Base-by-base conservation (phyloP, 371 early-diverging fungal species). In the Fennellomyces sp. region DNA sequence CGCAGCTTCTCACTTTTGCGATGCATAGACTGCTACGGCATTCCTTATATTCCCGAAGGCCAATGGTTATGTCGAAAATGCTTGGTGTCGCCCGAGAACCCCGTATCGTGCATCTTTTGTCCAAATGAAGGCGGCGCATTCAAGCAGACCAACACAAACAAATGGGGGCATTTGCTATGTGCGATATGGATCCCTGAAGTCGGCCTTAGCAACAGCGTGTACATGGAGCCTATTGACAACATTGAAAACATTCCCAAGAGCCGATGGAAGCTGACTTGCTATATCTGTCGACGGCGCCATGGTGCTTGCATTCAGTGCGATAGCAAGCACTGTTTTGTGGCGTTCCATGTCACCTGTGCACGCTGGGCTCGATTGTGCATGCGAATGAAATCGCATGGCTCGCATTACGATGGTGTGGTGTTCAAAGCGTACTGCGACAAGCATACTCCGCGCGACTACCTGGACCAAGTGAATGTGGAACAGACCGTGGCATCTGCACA, bases 51-150 rank as follows among this genome's bases (percentile, higher is more conserved):
- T 51, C 99, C 99, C 23, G 99, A 99, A 73, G 99, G 99, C 11
- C 97, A 94, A 71, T 99, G 99, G 99, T 84, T 99, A 8, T 99
- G 99, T 72, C 87, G 98, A 23, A 94, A 93, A 68, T 99, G 99
- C 75, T 93, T 96, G 88, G 74, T 97, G 21, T 89, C 91, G 10
- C 99, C 99, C 1, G 94, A 92, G 52, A 84, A 82, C 41, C 91
- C 91, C n/a, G 92, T 95, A 13, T 76, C 89, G 1, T 99, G 99
- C 72, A 68, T 96, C 11, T 89, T 99, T 57, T 99, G 99, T 68
- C 97, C 96, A 17, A 89, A 89, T 49, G 87, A 89, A 66, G 97
- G 94, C 7, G 99, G 99, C 2, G 99, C 99, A 0, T 96, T 97
- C 66, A 99, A 99, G 65, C 95, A 96, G 69, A 98, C 98, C 0